Evolutionary conservation across 495 filamentous ascomycete species (phyloP).

Genomic region (Lasiosphaeriaceae sp.): DNA sequence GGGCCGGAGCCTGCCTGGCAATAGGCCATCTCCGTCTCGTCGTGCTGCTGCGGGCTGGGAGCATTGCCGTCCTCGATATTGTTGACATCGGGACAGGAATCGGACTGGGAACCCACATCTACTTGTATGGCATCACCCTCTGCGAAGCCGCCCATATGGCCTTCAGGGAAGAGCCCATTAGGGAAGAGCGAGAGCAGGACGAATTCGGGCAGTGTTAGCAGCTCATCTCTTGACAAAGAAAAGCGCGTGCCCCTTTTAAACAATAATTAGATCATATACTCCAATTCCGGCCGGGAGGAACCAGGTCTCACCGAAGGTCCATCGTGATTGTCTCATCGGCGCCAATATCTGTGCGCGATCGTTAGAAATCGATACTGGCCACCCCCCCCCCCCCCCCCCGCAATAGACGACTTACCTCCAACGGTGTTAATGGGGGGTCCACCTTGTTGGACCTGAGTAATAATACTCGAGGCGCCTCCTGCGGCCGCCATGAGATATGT

Average conservation of each 20-base stretch:
- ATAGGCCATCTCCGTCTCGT: neutral
- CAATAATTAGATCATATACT: constrained; percentile 20
- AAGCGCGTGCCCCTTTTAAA: constrained; percentile 79
- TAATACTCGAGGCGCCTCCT: constrained; percentile 94
- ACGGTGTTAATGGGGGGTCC: constrained; percentile 84
- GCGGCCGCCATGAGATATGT: constrained; percentile 97
- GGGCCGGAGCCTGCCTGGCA: neutral
- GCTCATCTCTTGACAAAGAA: constrained; percentile 87
- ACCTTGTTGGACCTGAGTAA: constrained; percentile 95
- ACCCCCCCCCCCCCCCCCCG: constrained; percentile 1
- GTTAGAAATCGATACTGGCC: neutral
- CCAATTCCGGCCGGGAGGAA: neutral
- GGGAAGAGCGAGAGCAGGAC: constrained; percentile 98
- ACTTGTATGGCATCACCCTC: constrained; percentile 95
- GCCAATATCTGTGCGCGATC: constrained; percentile 61
- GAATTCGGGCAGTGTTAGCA: constrained; percentile 93
- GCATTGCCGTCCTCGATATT: neutral
- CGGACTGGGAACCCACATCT: constrained; percentile 65
- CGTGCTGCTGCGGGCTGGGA: neutral
- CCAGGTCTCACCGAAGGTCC: constrained; percentile 71
- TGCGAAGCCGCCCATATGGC: constrained; percentile 84
- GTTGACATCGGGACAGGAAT: neutral
- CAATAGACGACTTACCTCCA: constrained; percentile 59
- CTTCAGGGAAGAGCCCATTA: constrained; percentile 95
- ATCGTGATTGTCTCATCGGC: constrained; percentile 94